Percentiles rank a stretch among this genome's conserved stretches.
phyloP scores from a whole-genome alignment of 352 stramenopile genomes.

The Phytophthora pisi region DNA sequence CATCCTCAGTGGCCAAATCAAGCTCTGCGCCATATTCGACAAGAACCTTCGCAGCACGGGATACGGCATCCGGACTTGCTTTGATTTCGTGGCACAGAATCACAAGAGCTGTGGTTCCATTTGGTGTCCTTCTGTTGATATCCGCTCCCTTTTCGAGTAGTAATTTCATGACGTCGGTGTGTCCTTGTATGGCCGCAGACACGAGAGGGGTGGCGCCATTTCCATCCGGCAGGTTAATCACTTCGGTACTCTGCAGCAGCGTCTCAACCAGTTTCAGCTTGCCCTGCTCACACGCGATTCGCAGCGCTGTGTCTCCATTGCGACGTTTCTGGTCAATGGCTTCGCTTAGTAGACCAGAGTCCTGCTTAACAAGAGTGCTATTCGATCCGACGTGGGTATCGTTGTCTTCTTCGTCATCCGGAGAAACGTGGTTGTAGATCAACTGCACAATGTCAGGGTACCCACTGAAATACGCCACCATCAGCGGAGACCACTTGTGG shows the following conservation, averaged over 20 bases:
- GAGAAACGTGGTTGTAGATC: neutral
- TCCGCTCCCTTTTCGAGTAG: neutral
- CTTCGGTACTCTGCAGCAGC: conserved; percentile 8
- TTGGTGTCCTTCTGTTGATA: neutral
- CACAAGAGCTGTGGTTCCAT: neutral
- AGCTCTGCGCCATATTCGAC: neutral
- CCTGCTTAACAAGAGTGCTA: neutral
- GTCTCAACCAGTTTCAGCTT: conserved; percentile 2
- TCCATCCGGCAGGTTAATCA: neutral
- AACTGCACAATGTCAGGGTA: conserved; percentile 8
- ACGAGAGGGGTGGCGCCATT: neutral
- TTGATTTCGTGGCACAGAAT: neutral
- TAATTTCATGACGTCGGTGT: neutral
- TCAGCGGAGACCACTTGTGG: conserved; percentile 3
- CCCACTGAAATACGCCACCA: conserved; percentile 10
- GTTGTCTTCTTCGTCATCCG: neutral
- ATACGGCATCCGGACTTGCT: neutral
- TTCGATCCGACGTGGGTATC: neutral
- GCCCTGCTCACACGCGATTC: conserved; percentile 6
- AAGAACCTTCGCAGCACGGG: neutral
- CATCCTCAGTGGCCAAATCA: neutral
- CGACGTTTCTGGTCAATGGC: conserved; percentile 11
- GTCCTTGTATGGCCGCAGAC: neutral
- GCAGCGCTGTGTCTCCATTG: conserved; percentile 14
- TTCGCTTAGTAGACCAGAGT: neutral